Evolutionary conservation across 2,329 filamentous ascomycete species (phyloP).

Genomic region (Phaeosphaeria sp.): DNA sequence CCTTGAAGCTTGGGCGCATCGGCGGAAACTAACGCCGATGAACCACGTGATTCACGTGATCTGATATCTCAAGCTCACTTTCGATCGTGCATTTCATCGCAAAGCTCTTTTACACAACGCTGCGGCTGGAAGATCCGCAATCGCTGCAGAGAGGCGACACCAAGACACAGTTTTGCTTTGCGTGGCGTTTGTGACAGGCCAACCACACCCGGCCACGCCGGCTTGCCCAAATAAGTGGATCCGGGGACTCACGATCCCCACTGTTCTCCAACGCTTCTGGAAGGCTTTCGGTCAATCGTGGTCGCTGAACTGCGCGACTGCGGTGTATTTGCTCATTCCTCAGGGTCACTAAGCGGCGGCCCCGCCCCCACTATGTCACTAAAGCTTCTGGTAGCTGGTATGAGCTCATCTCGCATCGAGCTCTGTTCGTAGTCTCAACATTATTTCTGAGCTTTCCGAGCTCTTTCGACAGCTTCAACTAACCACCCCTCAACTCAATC

Average conservation of each 20-base stretch:
- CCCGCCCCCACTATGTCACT: constrained; percentile 42
- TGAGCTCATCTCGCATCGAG: constrained; percentile 46
- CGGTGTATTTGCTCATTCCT: constrained; percentile 24
- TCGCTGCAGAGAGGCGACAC: constrained; percentile 7
- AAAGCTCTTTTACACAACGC: not conserved
- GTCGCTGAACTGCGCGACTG: constrained; percentile 15
- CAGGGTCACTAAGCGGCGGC: constrained; percentile 32
- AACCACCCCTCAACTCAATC: constrained; percentile 21
- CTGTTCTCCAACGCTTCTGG: constrained; percentile 28
- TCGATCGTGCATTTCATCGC: not conserved
- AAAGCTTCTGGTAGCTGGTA: constrained; percentile 36
- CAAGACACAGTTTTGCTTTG: constrained; percentile 19
- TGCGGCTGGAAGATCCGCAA: constrained; percentile 6
- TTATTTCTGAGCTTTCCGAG: constrained; percentile 17
- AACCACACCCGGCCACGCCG: constrained; percentile 19
- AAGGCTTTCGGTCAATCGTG: constrained; percentile 26
- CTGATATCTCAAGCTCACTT: too few relatives aligned
- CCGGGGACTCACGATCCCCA: constrained; percentile 41
- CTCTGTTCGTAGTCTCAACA: constrained; percentile 43
- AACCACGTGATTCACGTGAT: constrained; percentile 11
- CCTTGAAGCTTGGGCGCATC: constrained; percentile 14
- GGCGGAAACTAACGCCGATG: constrained; percentile 24
- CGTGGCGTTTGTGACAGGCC: constrained; percentile 30
- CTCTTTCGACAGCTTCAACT: constrained; percentile 1
- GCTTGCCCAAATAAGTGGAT: constrained; percentile 38